Evolutionary conservation across 2,329 filamentous ascomycete genomes (phyloP), one percentile per base, ranked within the genome.

Genomic region (Colletotrichum musicola): DNA sequence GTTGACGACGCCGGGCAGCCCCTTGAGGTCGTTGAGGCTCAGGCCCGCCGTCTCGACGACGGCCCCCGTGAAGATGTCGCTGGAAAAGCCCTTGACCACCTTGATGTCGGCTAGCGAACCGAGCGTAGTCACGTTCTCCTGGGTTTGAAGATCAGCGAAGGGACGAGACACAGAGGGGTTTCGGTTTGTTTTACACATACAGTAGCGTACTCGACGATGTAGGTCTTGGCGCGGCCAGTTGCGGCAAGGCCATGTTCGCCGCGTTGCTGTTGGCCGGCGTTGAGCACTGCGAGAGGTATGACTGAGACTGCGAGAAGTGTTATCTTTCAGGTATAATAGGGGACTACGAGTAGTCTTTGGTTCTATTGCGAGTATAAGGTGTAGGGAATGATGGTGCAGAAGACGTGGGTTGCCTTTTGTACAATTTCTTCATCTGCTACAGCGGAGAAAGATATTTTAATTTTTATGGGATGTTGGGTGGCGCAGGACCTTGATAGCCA

Each of bases 61-160:
- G 35, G 80, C 72, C 3, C 80, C 80, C 9, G 72, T 74, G 51
- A 82, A 82, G 47, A 81, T 68, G 56, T 80, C 77, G 46, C 63
- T 70, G 51, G 62, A 53, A 25, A 62, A 71, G 3, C 7, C 47
- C 53, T 61, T 64, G 14, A 71, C 30, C 6, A 70, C 53, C 25
- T 7, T 22, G 59, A 70, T 62, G 25, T 54, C 56, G 2, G 27
- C 59, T 1, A 44, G 22, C 35, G 58, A 70, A 2, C 59, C 40
- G 25, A 42, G n/a, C 1, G 42, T 46, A n/a, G 44, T 22, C 18
- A 30, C 25, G 13, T 47, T 58, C 13, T 53, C 64, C 59, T 67
- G 3, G 3, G 2, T 13, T 14, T 2, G 12, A 12, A 30, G 0
- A 22, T 67, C 16, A 25, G 3, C 3, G 30, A n/a, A 7, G 4